phyloP scores from a whole-genome alignment of 768 basidiomycete genomes.

The Tephrocybe sp. region DNA sequence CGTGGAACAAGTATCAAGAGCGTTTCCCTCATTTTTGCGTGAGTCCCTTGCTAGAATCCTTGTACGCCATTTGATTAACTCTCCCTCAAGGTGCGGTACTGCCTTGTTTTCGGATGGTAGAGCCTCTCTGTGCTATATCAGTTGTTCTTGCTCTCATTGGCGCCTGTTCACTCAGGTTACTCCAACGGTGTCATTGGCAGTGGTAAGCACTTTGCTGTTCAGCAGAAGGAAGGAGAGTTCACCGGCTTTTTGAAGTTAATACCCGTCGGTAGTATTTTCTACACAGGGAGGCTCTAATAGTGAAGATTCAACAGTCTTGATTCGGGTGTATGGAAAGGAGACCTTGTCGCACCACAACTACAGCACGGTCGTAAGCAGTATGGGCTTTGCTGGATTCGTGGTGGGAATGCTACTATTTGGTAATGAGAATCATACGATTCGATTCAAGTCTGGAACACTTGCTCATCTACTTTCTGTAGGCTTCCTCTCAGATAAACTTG shows the following conservation, averaged over 20 bases:
- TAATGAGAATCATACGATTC: too few species aligned
- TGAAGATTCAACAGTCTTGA: slow-evolving; percentile 49
- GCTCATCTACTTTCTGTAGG: slow-evolving; percentile 24
- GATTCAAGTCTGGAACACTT: not conserved
- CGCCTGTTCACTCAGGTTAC: slow-evolving; percentile 56
- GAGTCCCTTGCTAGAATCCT: not conserved
- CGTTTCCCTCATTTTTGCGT: slow-evolving; percentile 17
- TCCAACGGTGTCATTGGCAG: slow-evolving; percentile 78
- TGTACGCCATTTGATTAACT: too few species aligned
- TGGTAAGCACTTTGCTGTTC: slow-evolving; percentile 43
- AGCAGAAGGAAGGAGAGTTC: not conserved
- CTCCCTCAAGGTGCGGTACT: slow-evolving; percentile 82
- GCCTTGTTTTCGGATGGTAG: slow-evolving; percentile 83
- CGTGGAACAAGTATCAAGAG: slow-evolving; percentile 7
- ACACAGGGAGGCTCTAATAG: not conserved
- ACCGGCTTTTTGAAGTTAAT: slow-evolving; percentile 46
- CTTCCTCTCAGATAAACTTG: slow-evolving; percentile 79
- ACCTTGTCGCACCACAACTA: slow-evolving; percentile 54
- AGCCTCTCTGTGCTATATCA: not conserved
- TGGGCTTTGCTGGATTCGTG: slow-evolving; percentile 80
- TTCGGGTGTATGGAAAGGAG: slow-evolving; percentile 60
- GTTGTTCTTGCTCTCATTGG: not conserved
- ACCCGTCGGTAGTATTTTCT: slow-evolving; percentile 43
- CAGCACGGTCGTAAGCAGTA: slow-evolving; percentile 57
- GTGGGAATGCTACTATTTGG: slow-evolving; percentile 82